Evolutionary conservation across 108 stramenopile genomes (phyloP), one percentile per base, ranked within the genome.

Genomic region (Aurantiochytrium sp.): DNA sequence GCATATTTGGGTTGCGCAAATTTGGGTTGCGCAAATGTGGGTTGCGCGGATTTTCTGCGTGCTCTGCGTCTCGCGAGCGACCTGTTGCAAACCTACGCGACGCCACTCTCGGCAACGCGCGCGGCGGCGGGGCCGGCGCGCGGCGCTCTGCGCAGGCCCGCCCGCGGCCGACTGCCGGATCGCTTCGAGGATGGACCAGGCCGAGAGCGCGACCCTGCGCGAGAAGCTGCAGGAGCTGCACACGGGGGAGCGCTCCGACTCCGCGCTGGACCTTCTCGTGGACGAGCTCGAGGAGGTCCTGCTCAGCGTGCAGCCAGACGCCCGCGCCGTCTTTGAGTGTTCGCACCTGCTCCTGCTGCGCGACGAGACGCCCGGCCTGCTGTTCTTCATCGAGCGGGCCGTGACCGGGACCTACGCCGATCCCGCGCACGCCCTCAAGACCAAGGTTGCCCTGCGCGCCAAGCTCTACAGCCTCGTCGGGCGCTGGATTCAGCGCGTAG

Each of bases 181-280:
- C n/a, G n/a, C n/a, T n/a, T n/a, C 8, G 50, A 65, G 22, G 4
- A 81, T 81, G 73, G 73, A 81, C n/a, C 39, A 81, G 12, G 45
- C 10, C 12, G 10, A 6, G 10, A 24, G 8, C n/a, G 30, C 24
- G n/a, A 27, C 2, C 21, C 4, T 81, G 30, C 42, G 42, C 6
- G 42, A 48, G 19, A 81, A 81, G 45, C 73, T 81, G 42, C n/a
- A 81, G 39, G 73, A 81, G 45, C 73, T 81, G 42, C 45, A 81
- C 42, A 24, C 39, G 6, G 73, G 39, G 19, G 45, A 81, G 24
- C 21, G 73, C 39, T 17, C 24, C 27, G 39, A 41, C 42, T 6
- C 39, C 30, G 39, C 36, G 17, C 45, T 48, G 12, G 73, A 81
- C 73, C 45, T 81, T 17, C 42, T 81, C 45, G 73, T 81, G 36